phyloP scores from a whole-genome alignment of 129 eudicot genomes.

The Chrysanthemum lavandulifolium region DNA sequence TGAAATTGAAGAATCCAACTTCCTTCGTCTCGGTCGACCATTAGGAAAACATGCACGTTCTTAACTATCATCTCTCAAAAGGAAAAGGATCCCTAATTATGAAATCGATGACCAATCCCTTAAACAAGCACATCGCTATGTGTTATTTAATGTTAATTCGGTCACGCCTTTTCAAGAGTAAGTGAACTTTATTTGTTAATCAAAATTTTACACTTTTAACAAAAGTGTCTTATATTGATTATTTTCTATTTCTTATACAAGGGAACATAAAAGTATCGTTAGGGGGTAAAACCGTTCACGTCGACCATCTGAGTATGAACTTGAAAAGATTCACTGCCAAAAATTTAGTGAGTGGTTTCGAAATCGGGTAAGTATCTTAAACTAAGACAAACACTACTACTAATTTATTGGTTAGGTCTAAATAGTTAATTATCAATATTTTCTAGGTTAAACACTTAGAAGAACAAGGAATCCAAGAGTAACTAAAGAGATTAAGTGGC shows the following conservation, averaged over 20 bases:
- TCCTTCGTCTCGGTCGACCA: too few relatives aligned
- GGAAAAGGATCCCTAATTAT: too few relatives aligned
- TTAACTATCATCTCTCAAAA: too few relatives aligned
- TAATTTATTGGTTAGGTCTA: background rate
- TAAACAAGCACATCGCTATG: conserved; percentile 2
- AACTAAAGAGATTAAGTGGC: conserved; percentile 4
- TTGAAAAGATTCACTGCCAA: background rate
- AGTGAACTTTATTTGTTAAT: background rate
- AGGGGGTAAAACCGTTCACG: background rate
- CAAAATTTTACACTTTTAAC: background rate
- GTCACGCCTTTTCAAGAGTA: background rate
- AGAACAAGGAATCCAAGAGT: background rate
- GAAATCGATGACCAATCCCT: background rate
- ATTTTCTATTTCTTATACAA: background rate
- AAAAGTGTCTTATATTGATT: too few relatives aligned
- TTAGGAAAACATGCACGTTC: too few relatives aligned
- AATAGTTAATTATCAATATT: background rate
- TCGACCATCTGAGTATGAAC: background rate
- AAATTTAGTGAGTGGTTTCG: conserved; percentile 2
- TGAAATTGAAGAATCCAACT: too few relatives aligned
- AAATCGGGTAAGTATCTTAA: background rate
- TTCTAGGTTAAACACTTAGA: conserved; percentile 7
- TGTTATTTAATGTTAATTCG: background rate
- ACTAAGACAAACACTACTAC: background rate
- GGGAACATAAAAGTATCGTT: background rate